Evolutionary conservation across 768 basidiomycete species (phyloP).

Genomic region (Grammothele lineata): DNA sequence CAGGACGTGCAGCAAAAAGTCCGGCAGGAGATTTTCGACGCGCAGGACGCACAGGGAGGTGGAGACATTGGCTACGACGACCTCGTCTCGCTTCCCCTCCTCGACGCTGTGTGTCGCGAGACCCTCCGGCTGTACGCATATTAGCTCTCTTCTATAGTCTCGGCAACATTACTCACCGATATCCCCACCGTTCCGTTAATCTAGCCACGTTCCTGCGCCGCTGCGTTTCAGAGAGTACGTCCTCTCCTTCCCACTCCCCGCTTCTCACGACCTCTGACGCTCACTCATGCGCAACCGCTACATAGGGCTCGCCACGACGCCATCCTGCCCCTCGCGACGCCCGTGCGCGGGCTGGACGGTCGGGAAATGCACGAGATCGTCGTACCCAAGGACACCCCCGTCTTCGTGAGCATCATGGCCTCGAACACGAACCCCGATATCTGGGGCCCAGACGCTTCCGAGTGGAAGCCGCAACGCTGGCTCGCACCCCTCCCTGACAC

Average conservation of each 20-base stretch:
- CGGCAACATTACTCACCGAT: too few relatives aligned
- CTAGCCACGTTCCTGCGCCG: conserved; percentile 11
- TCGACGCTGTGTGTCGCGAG: conserved; percentile 60
- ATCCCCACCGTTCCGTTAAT: background rate
- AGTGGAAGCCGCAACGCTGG: conserved; percentile 44
- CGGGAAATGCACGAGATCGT: conserved; percentile 20
- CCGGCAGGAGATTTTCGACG: conserved; percentile 31
- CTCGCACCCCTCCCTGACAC: conserved; percentile 17
- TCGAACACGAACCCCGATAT: conserved; percentile 37
- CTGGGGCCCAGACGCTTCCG: conserved; percentile 41
- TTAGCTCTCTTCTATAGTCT: too few relatives aligned
- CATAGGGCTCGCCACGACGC: conserved; percentile 36
- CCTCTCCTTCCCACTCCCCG: background rate
- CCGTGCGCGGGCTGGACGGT: conserved; percentile 13
- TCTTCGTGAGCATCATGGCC: conserved; percentile 34
- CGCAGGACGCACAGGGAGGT: conserved; percentile 19
- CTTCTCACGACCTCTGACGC: conserved; percentile 1
- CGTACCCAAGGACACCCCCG: conserved; percentile 34
- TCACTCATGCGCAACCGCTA: background rate
- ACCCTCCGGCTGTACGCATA: conserved; percentile 43
- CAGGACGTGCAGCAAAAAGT: conserved; percentile 37
- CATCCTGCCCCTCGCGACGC: conserved; percentile 25
- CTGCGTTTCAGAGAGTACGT: conserved; percentile 12
- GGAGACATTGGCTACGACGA: conserved; percentile 34
- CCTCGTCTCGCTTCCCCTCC: conserved; percentile 48